phyloP scores from a whole-genome alignment of 2,329 filamentous ascomycete species.

The Fusarium floridanum region DNA sequence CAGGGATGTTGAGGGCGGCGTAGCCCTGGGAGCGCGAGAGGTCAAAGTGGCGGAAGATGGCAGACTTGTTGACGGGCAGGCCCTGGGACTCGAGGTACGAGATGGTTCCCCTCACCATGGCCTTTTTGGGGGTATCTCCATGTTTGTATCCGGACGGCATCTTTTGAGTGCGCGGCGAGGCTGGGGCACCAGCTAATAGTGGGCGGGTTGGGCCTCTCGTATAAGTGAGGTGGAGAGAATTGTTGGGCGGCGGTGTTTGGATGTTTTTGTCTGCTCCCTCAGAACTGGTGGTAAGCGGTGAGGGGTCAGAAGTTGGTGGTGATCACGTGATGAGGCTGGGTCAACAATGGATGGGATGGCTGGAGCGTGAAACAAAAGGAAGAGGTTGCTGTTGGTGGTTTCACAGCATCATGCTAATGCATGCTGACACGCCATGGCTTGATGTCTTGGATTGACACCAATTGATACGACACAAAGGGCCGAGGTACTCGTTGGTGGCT shows the following conservation, averaged over 20 bases:
- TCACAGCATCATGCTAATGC: slow-evolving; percentile 1
- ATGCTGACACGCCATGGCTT: background rate
- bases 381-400: background rate
- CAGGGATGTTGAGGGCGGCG: slow-evolving; percentile 51
- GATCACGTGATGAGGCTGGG: slow-evolving; percentile 39
- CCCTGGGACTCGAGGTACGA: slow-evolving; percentile 56
- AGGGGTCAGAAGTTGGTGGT: slow-evolving; percentile 37
- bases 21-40: slow-evolving; percentile 56
- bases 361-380: background rate
- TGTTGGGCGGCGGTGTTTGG: slow-evolving; percentile 46
- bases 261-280: slow-evolving; percentile 51
- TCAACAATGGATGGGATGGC: background rate
- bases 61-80: slow-evolving; percentile 55
- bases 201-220: slow-evolving; percentile 10
- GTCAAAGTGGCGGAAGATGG: slow-evolving; percentile 56
- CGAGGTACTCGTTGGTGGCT: background rate
- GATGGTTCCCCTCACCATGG: slow-evolving; percentile 56
- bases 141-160: slow-evolving; percentile 54
- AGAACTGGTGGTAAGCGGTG: slow-evolving; percentile 18
- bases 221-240: slow-evolving; percentile 45
- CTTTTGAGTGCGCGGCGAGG: slow-evolving; percentile 14
- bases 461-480: background rate
- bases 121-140: slow-evolving; percentile 54
- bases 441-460: background rate
- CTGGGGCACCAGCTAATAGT: background rate